A percentile compares a stretch with the other conserved stretches of the same genome.
Conservation (phyloP, 306 rosid species). For the Cicer yamashitae region DNA sequence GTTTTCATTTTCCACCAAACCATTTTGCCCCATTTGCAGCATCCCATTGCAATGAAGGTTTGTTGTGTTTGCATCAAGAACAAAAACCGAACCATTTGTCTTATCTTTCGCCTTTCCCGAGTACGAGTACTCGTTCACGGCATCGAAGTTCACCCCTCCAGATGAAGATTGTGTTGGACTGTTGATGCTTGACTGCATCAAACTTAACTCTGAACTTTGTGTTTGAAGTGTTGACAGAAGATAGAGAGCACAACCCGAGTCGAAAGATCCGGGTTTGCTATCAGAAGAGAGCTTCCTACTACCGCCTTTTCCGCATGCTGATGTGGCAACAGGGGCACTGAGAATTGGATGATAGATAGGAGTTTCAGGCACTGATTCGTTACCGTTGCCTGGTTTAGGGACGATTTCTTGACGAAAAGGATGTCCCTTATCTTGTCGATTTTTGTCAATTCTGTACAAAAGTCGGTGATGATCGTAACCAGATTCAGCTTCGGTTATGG, state of each 20-base stretch:
- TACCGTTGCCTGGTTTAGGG: conserved; percentile 34
- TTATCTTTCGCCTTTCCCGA: conserved; percentile 2
- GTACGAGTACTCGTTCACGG: background rate
- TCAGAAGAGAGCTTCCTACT: conserved; percentile 52
- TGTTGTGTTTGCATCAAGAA: conserved; percentile 39
- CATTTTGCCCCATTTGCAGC: conserved; percentile 57
- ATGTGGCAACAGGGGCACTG: conserved; percentile 37
- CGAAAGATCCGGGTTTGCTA: conserved; percentile 53
- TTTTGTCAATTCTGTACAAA: conserved; percentile 46
- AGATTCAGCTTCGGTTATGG: conserved; percentile 57
- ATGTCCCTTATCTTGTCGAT: conserved; percentile 55
- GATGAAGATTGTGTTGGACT: conserved; percentile 56
- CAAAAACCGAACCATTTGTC: background rate
- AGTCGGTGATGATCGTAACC: conserved; percentile 47
- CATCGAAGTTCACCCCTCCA: conserved; percentile 46
- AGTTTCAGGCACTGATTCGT: conserved; percentile 50
- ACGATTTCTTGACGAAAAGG: conserved; percentile 53
- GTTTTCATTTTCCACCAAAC: conserved; percentile 58
- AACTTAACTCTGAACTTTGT: conserved; percentile 55
- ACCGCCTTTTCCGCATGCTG: conserved; percentile 50
- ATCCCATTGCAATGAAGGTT: conserved; percentile 51
- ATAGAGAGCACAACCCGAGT: conserved; percentile 95
- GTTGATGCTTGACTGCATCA: conserved; percentile 56
- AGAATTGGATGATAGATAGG: conserved; percentile 38
- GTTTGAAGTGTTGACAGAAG: conserved; percentile 90